Percentiles rank a stretch among this genome's conserved stretches.
Evolutionary conservation across 1,284 basidiomycete species (phyloP).

Genomic region (Ustilago bromivora): DNA sequence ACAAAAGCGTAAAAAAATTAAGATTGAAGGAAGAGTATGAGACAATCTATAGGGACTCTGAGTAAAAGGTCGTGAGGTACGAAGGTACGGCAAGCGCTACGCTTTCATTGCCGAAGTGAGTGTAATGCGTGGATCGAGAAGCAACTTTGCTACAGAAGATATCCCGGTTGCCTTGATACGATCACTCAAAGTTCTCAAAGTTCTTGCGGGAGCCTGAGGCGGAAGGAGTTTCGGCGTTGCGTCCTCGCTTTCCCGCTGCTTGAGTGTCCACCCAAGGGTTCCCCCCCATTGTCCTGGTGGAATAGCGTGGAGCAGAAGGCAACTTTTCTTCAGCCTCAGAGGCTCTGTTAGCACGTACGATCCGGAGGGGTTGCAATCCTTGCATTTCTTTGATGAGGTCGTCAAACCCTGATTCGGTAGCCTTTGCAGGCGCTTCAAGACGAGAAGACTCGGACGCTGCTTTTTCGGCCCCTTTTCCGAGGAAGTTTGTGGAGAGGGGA

Average conservation of each 20-base stretch:
- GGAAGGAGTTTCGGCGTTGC: background rate
- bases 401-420: background rate
- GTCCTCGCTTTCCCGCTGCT: background rate
- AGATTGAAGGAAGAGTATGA: too few relatives aligned
- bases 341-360: background rate
- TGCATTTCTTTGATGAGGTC: fast-evolving
- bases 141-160: too few relatives aligned
- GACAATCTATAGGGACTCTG: too few relatives aligned
- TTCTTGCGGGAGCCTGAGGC: background rate
- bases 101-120: too few relatives aligned
- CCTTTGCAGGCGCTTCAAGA: background rate
- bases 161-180: too few relatives aligned
- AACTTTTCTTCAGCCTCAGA: background rate
- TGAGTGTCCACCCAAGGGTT: too few relatives aligned
- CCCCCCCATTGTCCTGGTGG: background rate
- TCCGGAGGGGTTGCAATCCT: fast-evolving
- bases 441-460: background rate
- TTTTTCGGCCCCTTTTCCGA: background rate
- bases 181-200: background rate
- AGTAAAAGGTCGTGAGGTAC: too few relatives aligned
- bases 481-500: background rate
- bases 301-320: background rate
- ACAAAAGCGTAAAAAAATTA: too few relatives aligned
- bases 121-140: too few relatives aligned
- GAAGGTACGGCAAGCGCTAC: too few relatives aligned